Conservation (phyloP, 345 rosid genomes). For the Eucalyptus viminalis region DNA sequence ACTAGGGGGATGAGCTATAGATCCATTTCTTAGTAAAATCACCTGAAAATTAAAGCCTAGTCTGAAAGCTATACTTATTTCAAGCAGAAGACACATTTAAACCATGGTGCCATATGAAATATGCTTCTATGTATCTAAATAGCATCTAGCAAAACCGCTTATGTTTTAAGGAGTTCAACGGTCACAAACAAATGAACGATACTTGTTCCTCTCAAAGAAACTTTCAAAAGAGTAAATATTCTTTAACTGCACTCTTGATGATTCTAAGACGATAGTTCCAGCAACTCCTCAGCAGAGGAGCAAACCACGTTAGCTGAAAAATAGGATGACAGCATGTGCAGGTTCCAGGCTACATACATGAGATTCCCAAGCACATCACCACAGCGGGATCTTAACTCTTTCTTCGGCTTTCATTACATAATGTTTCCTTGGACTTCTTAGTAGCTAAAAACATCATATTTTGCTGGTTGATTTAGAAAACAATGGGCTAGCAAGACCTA, state of each 20-base stretch:
- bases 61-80: not conserved
- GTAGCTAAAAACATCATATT: not conserved
- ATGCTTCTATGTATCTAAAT: not conserved
- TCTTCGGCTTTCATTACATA: not conserved
- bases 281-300: not conserved
- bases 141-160: not conserved
- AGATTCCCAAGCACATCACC: not conserved
- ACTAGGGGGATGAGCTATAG: not conserved
- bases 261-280: not conserved
- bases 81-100: not conserved
- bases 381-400: not conserved
- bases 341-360: not conserved
- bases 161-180: not conserved
- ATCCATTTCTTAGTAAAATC: not conserved
- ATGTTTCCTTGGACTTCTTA: not conserved
- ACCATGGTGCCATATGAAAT: not conserved
- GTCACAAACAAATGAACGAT: not conserved
- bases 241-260: not conserved
- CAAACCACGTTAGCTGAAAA: not conserved
- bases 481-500: not conserved
- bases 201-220: not conserved
- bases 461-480: not conserved
- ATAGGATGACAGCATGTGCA: not conserved
- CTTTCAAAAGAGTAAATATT: not conserved
- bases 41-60: not conserved